phyloP scores from a whole-genome alignment of 345 rosid species.

The Camelina hispida region DNA sequence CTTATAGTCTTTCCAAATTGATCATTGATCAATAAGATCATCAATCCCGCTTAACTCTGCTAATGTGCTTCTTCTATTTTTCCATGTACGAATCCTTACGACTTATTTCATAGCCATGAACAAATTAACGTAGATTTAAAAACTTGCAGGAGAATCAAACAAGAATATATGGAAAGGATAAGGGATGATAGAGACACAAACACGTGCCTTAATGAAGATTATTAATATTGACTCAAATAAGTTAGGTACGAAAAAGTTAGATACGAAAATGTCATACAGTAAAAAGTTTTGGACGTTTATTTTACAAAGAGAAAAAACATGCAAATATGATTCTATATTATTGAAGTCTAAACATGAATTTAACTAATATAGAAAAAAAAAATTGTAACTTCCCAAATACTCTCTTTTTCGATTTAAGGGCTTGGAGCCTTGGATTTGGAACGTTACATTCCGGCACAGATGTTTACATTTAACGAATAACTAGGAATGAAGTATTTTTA shows the following conservation, averaged over 20 bases:
- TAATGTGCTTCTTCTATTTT: neutral
- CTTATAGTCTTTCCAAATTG: too few relatives aligned
- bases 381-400: constrained; percentile 3
- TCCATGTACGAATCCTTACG: neutral
- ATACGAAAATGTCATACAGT: neutral
- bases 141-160: too few relatives aligned
- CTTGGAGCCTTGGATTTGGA: neutral
- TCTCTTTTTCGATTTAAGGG: neutral
- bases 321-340: too few relatives aligned
- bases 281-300: neutral
- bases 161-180: neutral
- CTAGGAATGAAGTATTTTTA: neutral
- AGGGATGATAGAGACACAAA: neutral
- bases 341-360: neutral
- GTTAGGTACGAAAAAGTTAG: constrained; percentile 5
- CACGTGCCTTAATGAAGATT: constrained; percentile 20
- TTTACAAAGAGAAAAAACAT: neutral
- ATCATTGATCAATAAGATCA: too few relatives aligned
- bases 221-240: neutral
- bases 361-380: neutral
- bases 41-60: too few relatives aligned
- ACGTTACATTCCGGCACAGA: constrained; percentile 12
- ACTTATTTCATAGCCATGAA: neutral
- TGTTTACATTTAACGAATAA: constrained; percentile 12
- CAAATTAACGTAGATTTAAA: too few relatives aligned